Conservation (phyloP, 2,329 filamentous ascomycete species). For the Emmonsia crescens region DNA sequence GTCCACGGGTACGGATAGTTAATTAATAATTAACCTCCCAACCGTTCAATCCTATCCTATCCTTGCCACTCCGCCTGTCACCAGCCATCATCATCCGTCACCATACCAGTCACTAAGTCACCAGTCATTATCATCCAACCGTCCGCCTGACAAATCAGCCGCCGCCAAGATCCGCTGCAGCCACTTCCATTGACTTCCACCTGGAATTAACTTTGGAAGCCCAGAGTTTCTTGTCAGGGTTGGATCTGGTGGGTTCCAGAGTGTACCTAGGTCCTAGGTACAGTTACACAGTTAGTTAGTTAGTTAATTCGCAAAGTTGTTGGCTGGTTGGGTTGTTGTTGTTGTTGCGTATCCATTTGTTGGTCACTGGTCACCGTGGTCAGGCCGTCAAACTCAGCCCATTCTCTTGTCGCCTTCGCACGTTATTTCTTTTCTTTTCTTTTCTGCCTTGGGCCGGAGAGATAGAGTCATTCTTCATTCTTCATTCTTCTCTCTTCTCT, state of each 20-base stretch:
- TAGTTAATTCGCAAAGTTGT: no score
- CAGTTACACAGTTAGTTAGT: no score
- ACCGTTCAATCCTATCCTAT: no score
- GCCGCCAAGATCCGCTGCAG: background rate
- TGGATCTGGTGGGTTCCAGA: background rate
- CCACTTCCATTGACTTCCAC: slow-evolving; percentile 22
- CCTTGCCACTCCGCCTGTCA: no score
- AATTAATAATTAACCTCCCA: no score
- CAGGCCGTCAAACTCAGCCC: slow-evolving; percentile 15
- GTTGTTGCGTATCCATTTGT: no score
- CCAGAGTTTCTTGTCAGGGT: no score
- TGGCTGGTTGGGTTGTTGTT: background rate
- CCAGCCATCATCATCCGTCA: background rate
- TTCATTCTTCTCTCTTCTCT: background rate
- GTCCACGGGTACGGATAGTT: background rate
- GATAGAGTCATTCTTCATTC: background rate
- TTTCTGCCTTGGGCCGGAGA: background rate
- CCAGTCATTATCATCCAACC: background rate
- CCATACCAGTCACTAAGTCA: background rate
- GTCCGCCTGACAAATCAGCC: slow-evolving; percentile 17
- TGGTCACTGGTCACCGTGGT: background rate
- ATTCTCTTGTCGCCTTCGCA: slow-evolving; percentile 10
- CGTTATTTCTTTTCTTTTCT: background rate
- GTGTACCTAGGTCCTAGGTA: background rate
- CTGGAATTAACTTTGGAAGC: slow-evolving; percentile 7